A percentile compares a stretch with the other conserved stretches of the same genome.
These are phyloP conservation scores for Solanum pennellii DNA, from an alignment of 257 asterid genomes.

Conservation along the genomic window DNA sequence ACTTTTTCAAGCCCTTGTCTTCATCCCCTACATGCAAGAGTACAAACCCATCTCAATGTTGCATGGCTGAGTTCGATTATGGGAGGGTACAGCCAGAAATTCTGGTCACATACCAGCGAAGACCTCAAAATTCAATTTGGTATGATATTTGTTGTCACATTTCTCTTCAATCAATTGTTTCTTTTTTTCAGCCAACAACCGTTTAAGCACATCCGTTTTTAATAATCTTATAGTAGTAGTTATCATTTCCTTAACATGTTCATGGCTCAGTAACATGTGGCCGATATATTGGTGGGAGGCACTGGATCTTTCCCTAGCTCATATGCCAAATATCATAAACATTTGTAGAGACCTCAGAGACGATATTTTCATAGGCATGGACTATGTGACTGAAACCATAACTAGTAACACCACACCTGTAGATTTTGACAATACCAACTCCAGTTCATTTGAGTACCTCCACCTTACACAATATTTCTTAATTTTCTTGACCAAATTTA, in stretches of 20 bases:
- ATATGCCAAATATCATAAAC: constrained; percentile 20
- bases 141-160: not conserved
- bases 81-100: not conserved
- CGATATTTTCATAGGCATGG: not conserved
- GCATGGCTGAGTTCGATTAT: not conserved
- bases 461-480: not conserved
- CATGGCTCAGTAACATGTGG: constrained; percentile 68
- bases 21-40: not conserved
- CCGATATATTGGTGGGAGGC: constrained; percentile 72
- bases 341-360: not conserved
- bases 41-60: constrained; percentile 3
- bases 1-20: constrained; percentile 42
- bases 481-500: not conserved
- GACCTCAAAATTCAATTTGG: not conserved
- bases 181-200: not conserved
- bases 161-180: not conserved
- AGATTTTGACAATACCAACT: not conserved
- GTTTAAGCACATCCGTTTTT: constrained; percentile 26
- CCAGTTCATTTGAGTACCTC: not conserved
- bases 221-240: constrained; percentile 27
- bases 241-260: constrained; percentile 68
- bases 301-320: constrained; percentile 55
- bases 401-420: not conserved
- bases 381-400: not conserved
- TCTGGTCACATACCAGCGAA: not conserved